Percentiles rank a stretch among this genome's conserved stretches.
These are phyloP conservation scores for Ormosia semicastrata DNA, from an alignment of 306 rosid species.

Conservation along the genomic window DNA sequence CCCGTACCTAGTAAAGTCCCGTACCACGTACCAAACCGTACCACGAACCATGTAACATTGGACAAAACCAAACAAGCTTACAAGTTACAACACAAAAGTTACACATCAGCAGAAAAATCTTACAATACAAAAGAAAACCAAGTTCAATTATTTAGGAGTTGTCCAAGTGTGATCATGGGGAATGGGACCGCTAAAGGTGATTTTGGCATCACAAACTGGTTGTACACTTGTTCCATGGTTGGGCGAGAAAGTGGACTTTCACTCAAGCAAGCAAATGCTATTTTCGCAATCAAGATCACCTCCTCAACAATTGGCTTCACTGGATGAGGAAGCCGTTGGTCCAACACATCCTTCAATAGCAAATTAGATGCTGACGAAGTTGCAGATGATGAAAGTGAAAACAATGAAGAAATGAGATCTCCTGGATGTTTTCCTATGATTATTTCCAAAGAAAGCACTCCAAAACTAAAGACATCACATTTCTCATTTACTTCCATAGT, in stretches of 20 bases:
- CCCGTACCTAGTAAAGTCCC: too few relatives aligned
- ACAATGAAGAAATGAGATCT: not conserved
- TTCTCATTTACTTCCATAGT: not conserved
- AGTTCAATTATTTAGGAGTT: not conserved
- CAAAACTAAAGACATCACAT: not conserved
- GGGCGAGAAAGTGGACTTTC: not conserved
- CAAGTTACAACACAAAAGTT: too few relatives aligned
- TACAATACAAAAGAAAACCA: not conserved
- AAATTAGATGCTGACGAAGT: not conserved
- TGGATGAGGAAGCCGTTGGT: not conserved
- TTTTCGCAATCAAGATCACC: not conserved
- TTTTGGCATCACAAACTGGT: not conserved
- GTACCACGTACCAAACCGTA: too few relatives aligned
- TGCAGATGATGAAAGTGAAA: not conserved
- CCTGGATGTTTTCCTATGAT: constrained; percentile 11
- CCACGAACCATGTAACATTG: too few relatives aligned
- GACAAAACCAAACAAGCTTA: too few relatives aligned
- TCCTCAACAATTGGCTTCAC: not conserved
- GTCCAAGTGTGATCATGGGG: not conserved
- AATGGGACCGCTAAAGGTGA: not conserved
- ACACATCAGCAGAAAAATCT: not conserved
- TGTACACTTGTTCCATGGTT: not conserved
- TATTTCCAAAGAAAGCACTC: not conserved
- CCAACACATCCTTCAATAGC: not conserved
- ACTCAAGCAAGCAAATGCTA: not conserved